Conservation (phyloP, 352 stramenopile species). For the Phytophthora pseudosyringae region DNA sequence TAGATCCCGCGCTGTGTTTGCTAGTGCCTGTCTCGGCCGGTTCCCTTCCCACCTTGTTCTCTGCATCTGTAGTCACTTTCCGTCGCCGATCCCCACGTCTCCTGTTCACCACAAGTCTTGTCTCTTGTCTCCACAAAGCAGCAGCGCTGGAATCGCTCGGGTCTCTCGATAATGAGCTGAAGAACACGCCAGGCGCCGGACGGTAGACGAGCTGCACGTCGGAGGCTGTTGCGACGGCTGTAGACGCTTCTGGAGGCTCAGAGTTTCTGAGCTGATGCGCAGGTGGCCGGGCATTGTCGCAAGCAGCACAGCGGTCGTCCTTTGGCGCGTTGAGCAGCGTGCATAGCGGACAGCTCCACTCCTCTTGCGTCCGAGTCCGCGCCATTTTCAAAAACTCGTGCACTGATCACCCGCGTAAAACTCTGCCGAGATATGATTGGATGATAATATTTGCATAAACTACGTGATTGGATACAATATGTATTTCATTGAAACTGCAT, state of each 20-base stretch:
- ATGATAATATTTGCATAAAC: not conserved
- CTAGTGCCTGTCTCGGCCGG: slow-evolving; percentile 7
- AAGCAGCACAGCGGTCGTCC: slow-evolving; percentile 58
- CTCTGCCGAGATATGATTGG: slow-evolving; percentile 2
- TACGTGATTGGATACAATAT: slow-evolving; percentile 15
- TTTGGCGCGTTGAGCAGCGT: slow-evolving; percentile 66
- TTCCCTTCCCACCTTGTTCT: slow-evolving; percentile 14
- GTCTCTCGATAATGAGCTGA: slow-evolving; percentile 31
- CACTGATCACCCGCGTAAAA: slow-evolving; percentile 27
- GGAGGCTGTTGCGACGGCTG: slow-evolving; percentile 6
- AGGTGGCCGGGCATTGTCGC: slow-evolving; percentile 48
- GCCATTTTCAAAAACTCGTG: slow-evolving; percentile 38
- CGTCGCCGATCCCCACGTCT: slow-evolving; percentile 9
- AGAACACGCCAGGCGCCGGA: slow-evolving; percentile 48
- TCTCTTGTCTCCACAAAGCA: slow-evolving; percentile 39
- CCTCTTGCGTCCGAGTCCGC: slow-evolving; percentile 29
- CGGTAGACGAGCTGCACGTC: slow-evolving; percentile 21
- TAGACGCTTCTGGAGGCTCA: slow-evolving; percentile 5
- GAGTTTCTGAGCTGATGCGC: not conserved
- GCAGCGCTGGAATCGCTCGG: not conserved
- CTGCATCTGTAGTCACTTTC: not conserved
- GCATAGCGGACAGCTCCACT: slow-evolving; percentile 78
- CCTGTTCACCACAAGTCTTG: slow-evolving; percentile 48
- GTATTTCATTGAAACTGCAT: slow-evolving; percentile 7
- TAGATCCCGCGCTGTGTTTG: slow-evolving; percentile 3